Evolutionary conservation across 2,329 filamentous ascomycete species (phyloP), one percentile per base, ranked within the genome.

Genomic region (Fusarium equiseti): DNA sequence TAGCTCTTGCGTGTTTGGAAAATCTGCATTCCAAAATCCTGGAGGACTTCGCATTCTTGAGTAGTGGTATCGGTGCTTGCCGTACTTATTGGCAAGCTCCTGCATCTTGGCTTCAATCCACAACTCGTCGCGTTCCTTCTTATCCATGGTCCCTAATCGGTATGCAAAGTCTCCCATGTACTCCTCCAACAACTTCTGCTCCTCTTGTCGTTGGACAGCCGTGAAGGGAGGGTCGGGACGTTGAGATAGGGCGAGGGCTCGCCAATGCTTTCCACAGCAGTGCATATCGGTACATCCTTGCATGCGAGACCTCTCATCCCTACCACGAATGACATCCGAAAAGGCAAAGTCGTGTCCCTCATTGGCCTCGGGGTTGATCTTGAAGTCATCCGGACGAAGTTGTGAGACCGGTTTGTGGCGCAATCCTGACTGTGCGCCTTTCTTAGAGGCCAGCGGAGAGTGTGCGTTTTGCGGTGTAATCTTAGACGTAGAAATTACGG

Each of bases 21-120:
- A 97, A 73, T 97, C 95, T 3, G 91, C 87, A 57, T 93, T 87
- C 96, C 96, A 99, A 78, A 93, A 98, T 0, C 94, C 95, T 3
- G 94, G 93, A 15, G 96, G 95, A 12, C 92, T 93, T 46, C 83
- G 85, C 68, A 88, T 86, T 53, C 94, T 87, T 64, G 90, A 88
- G 79, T 91, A 94, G 29, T 89, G 86, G 73, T 95, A 88, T 59
- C 92, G 87, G 80, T 98, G 95, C 77, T 87, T 93, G 8, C 94
- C 94, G 78, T 89, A 89, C 66, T 88, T 87, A 75, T 95, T 90
- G 2, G 95, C 92, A 68, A 97, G 83, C 51, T 90, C 85, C 76
- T 89, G 88, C 1, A 90, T 91, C 76, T 91, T 91, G 15, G 95
- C 95, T 76, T 94, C 88, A n/a, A 94, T 73, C 79, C 97, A 87